Evolutionary conservation across 345 rosid species (phyloP), one percentile per base, ranked within the genome.

Genomic region (Luvunga scandens): DNA sequence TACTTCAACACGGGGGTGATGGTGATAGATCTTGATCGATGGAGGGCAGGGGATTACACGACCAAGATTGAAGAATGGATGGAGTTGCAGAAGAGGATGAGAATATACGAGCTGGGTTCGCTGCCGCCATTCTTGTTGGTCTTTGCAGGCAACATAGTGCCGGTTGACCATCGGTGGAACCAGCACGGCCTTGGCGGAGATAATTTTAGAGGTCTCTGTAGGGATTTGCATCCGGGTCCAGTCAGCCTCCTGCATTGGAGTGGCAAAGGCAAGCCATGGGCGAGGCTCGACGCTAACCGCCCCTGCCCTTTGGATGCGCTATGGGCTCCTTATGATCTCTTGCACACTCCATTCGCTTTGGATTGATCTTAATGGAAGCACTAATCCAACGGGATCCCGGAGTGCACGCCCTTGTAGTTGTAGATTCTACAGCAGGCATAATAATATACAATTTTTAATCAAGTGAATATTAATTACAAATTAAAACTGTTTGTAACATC

Each of bases 1-100:
- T 92, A 93, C 82, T 93, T 91, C 74, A 93, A 93, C 82, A 90
- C 96, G 16, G 98, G 98, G 1, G 97, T 93, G 2, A 94, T 94
- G 98, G 98, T 91, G 42, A 91, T 93, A 81, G 97, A 94, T 81
- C 95, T 94, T 9, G 89, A 85, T 22, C 83, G 94, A 72, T 94
- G 98, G 98, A 87, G 95, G 6, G 80, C 38, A 2, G 97, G 95
- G 21, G 94, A 87, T 59, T 93, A 86, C 83, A 91, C 93, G 0
- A 73, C 85, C 16, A 90, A 84, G 82, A 91, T 93, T 24, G 98
- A 94, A 72, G 97, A 94, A 33, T 94, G 98, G 98, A 93, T 94
- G 98, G 92, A 89, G 81, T 75, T 92, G 27, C 96, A 89, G 1
- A 91, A 90, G 68, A 73, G 89, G 42, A 89, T 84, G 87, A 89